Evolutionary conservation across 2,329 filamentous ascomycete genomes (phyloP), one percentile per base, ranked within the genome.

Genomic region (Penicillium sp.): DNA sequence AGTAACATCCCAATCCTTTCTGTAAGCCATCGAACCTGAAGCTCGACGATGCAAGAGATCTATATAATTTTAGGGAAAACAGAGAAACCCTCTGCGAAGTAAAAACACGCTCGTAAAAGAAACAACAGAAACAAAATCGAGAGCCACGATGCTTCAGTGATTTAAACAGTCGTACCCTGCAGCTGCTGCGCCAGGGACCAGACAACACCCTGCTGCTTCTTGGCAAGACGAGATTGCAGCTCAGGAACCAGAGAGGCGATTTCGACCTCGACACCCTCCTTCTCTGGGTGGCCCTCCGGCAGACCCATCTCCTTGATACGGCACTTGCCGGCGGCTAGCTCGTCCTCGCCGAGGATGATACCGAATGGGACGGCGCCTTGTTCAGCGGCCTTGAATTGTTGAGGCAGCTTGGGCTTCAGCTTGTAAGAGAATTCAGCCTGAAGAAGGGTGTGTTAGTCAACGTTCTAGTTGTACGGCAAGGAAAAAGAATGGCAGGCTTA

Each of bases 371-470:
- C 85, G 40, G 87, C 88, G 53, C 84, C 86, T 46, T 78, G 76
- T 71, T 97, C 92, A 10, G 92, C 92, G 18, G 88, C 87, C 77
- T 96, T 96, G 81, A 97, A 97, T 72, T 97, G 93, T 57, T 87
- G 83, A 11, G 85, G 88, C 30, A 96, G 81, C 74, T 92, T 96
- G 14, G 93, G 91, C 79, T 96, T 96, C 61, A 87, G 83, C 77
- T 97, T 97, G 79, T 90, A 90, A 10, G 85, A 79, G 71, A 94
- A 96, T 72, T 97, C 92, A 54, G 92, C 88, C 82, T 84, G 53
- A 29, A 49, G 43, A 19, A 3, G 23, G 27, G 14, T 5, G 29
- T 23, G 56, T 72, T 64, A 71, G 62, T 53, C 41, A 36, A 42
- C 34, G 46, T 8, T 7, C 35, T 16, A 16, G 14, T 30, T 11